Base-by-base conservation (phyloP, 192 early-diverging fungal genomes). In the Kickxella alabastrina region DNA sequence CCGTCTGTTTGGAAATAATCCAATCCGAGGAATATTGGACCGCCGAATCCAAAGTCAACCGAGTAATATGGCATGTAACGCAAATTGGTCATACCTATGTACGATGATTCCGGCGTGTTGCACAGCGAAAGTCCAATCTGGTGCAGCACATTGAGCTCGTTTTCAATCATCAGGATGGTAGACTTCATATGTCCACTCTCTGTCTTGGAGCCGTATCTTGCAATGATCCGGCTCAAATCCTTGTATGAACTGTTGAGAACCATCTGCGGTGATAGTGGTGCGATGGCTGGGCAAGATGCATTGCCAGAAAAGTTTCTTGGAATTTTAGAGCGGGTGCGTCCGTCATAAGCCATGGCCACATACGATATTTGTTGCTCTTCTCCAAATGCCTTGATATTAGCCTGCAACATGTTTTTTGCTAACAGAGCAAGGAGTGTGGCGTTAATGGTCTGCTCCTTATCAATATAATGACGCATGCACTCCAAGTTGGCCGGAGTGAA, bases 1-100 rank as follows among this genome's bases (percentile, higher is more conserved):
- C 72, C 72, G 3, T 75, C 72, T 19, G 54, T 43, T 29, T 29
- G 41, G 19, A 23, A 68, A 43, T 68, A 68, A 41, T 51, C 52
- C 25, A 66, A 63, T 2, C 60, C 45, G 39, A 61, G 17, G 23
- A 75, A 47, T 2, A 32, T 47, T 0, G 72, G 72, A 12, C 28
- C 17, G 2, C 72, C 72, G 23, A 43, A 59, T 28, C 72, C 72
- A 68, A 75, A 75, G 29, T 75, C 72, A 25, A 75, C 48, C 10
- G 49, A 27, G 18, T 56, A 25, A 25, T 64, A 42, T 6, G 59
- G 57, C 60, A 75, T 54, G 21, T 68, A 64, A 19, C 72, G 55
- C 29, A 75, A 18, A 29, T 56, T 56, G 23, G 43, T 50, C 23
- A 68, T 40, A 6, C 72, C 65, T 7, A 75, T 19, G 43, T 68